Base-by-base conservation (phyloP, 306 rosid genomes). In the Cucumis cinereus region DNA sequence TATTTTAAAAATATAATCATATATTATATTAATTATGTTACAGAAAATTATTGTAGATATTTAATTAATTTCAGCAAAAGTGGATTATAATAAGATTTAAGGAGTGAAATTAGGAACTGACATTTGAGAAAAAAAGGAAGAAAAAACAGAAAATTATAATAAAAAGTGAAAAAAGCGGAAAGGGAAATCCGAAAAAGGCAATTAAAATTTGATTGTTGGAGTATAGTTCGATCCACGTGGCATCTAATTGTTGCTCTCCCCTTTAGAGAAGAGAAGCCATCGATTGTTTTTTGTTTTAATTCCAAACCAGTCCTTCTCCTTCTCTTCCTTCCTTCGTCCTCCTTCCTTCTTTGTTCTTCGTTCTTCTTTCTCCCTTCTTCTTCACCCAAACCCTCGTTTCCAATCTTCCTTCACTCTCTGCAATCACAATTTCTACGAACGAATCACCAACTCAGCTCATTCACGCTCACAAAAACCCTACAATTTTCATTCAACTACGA, bases 191-290 rank as follows among this genome's bases (percentile, higher is more conserved):
- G 9, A 36, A 66, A 66, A 38, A 20, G 73, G 8, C 7, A 20
- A 41, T 69, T 69, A 6, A 20, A 22, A 22, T 67, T 69, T 43
- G 10, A 8, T 69, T 69, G 54, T 69, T 69, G 74, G 74, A 69
- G 74, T 69, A 14, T 68, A 68, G 74, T 69, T 22, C 38, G 30
- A 69, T 69, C 57, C 74, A 69, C 74, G 74, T 69, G 74, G 74
- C 74, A 3, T 22, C 3, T 13, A 23, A 41, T 23, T 23, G 74
- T 69, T 69, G 56, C 36, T 5, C 72, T 66, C 33, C 72, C 7
- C 7, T 33, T 30, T 30, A 8, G 17, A 0, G 54, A 47, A 47
- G 69, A 30, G 69, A 62, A 62, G 70, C 70, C 47, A 63, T 19
- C 16, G 71, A 35, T 30, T 30, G 35, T 30, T 30, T 3, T 3